phyloP scores from a whole-genome alignment of 2,329 filamentous ascomycete genomes.

The Claviceps citrina region DNA sequence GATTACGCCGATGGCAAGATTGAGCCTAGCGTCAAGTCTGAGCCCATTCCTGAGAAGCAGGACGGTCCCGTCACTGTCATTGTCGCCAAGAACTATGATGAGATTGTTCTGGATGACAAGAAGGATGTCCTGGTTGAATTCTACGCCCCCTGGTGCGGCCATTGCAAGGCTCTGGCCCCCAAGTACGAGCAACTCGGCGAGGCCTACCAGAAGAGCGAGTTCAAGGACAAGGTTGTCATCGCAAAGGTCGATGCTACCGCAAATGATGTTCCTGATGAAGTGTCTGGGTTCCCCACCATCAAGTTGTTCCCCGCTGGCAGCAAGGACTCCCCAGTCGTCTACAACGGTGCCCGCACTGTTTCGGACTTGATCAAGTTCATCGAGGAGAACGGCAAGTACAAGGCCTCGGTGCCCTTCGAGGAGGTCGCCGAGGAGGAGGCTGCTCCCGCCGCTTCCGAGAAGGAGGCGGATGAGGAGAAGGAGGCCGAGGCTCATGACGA shows the following conservation, averaged over 20 bases:
- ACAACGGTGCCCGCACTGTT: slow-evolving; percentile 72
- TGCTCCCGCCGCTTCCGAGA: slow-evolving; percentile 36
- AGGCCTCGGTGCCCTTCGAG: slow-evolving; percentile 48
- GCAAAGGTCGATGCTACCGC: slow-evolving; percentile 93
- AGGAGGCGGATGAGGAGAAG: slow-evolving; percentile 27
- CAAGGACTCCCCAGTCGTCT: slow-evolving; percentile 75
- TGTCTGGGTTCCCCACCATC: slow-evolving; percentile 97
- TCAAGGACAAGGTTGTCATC: slow-evolving; percentile 72
- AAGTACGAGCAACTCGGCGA: slow-evolving; percentile 86
- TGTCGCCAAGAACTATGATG: slow-evolving; percentile 86
- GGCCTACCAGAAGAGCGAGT: slow-evolving; percentile 62
- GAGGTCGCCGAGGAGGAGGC: slow-evolving; percentile 42
- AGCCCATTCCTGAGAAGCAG: slow-evolving; percentile 86
- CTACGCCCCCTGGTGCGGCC: slow-evolving; percentile 98
- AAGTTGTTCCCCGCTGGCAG: slow-evolving; percentile 87
- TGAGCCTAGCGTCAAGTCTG: slow-evolving; percentile 94
- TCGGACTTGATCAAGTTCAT: slow-evolving; percentile 89
- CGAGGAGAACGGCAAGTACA: slow-evolving; percentile 86
- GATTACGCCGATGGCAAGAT: slow-evolving; percentile 77
- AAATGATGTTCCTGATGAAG: slow-evolving; percentile 95
- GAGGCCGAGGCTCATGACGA: slow-evolving; percentile 44
- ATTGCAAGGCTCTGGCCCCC: slow-evolving; percentile 97
- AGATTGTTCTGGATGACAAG: slow-evolving; percentile 77
- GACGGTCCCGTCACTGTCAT: slow-evolving; percentile 77
- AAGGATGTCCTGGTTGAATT: slow-evolving; percentile 98